Base-by-base conservation (phyloP, 1,284 basidiomycete species). In the Naganishia sp. region DNA sequence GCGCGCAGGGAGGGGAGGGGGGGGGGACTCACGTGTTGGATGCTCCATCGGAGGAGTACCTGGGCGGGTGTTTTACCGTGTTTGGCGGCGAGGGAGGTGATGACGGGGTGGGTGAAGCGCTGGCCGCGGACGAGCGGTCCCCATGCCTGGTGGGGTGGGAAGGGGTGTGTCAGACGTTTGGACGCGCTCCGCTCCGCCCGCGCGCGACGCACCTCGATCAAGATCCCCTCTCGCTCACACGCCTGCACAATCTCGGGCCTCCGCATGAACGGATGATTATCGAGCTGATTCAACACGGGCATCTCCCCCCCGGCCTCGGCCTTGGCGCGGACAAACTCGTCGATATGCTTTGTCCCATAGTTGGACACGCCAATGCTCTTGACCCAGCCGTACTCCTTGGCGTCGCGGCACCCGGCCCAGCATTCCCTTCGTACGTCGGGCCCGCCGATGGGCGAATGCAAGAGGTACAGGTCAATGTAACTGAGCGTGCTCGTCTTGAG, bases 401-500 rank as follows among this genome's bases (percentile, higher is more conserved):
- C 80, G 63, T 80, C 77, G 25, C 78, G 73, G 33, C 79, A 71
- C 1, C 77, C 81, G 52, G 72, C 71, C 81, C 81, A 83, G n/a
- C 80, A 75, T 33, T 81, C 72, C 45, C 75, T 72, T 7, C 83
- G 75, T 45, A 79, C 70, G 55, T 75, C 65, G 0, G 75, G 74
- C 2, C 81, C 82, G 15, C 78, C 79, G 31, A 79, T 80, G 1
- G 82, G 78, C 54, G 79, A 78, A 68, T 83, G 82, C 54, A 82
- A 72, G 28, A 80, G 73, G 71, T 80, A 81, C 16, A 80, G 70
- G 65, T 81, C 79, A 56, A 81, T 79, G 63, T 78, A 79, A 6
- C 74, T 84, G 39, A 86, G 78, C 0, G 83, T 82, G 69, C 84
- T 85, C 55, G 79, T 79, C 28, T 83, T 78, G 18, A 89, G 76